Percentiles rank a stretch among this genome's conserved stretches.
Evolutionary conservation across 306 rosid species (phyloP).

Genomic region (Hippophae rhamnoides): DNA sequence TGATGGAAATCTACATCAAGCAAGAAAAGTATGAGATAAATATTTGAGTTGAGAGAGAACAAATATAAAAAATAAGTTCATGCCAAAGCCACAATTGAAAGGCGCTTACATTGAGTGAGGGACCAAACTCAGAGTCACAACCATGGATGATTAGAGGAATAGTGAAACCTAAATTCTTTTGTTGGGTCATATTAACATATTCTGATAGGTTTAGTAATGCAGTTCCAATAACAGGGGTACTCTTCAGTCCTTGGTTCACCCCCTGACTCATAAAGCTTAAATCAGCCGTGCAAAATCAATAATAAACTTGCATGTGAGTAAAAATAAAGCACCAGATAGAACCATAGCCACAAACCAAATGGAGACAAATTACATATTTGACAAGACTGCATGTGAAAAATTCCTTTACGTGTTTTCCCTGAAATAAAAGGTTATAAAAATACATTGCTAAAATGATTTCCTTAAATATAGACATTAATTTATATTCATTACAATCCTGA

Average conservation of each 20-base stretch:
- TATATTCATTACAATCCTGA: too few species aligned
- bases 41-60: background rate
- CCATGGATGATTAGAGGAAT: slow-evolving; percentile 20
- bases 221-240: slow-evolving; percentile 15
- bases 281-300: background rate
- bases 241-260: slow-evolving; percentile 16
- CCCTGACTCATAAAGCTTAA: slow-evolving; percentile 7
- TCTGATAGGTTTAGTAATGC: slow-evolving; percentile 26
- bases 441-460: too few species aligned
- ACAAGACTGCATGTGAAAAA: too few species aligned
- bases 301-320: too few species aligned
- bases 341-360: too few species aligned
- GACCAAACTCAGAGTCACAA: background rate
- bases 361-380: too few species aligned
- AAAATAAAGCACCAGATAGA: too few species aligned
- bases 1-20: slow-evolving; percentile 18
- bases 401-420: too few species aligned
- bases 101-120: slow-evolving; percentile 26
- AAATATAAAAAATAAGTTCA: background rate
- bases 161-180: slow-evolving; percentile 14
- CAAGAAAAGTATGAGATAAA: slow-evolving; percentile 2
- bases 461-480: too few species aligned
- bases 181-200: slow-evolving; percentile 14
- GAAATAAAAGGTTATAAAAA: too few species aligned
- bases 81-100: background rate